Conservation (phyloP, 2,329 filamentous ascomycete genomes). For the Fusarium luffae region DNA sequence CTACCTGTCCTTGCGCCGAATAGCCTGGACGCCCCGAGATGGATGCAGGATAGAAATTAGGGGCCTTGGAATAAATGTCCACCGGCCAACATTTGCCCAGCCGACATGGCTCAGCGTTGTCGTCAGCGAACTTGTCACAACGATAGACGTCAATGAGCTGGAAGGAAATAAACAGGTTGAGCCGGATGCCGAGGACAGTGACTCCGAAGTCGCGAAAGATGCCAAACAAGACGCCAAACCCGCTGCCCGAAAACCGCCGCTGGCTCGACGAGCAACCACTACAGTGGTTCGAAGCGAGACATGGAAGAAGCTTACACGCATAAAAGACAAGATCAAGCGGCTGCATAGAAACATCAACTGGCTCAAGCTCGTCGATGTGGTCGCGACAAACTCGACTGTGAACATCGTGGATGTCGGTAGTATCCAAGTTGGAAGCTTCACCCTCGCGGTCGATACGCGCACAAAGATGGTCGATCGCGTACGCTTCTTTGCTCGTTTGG, state of each 20-base stretch:
- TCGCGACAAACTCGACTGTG: constrained; percentile 82
- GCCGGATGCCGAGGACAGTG: constrained; percentile 44
- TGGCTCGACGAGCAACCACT: constrained; percentile 25
- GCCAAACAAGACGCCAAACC: constrained; percentile 38
- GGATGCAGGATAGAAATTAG: constrained; percentile 90
- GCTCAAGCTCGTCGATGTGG: constrained; percentile 88
- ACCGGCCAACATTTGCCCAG: constrained; percentile 95
- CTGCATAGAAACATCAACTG: constrained; percentile 88
- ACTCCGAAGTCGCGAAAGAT: constrained; percentile 44
- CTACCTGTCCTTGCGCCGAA: constrained; percentile 88
- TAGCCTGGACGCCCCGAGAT: constrained; percentile 89
- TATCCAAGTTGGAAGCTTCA: constrained; percentile 85
- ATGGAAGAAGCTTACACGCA: constrained; percentile 80
- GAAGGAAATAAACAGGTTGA: constrained; percentile 58
- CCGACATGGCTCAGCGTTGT: constrained; percentile 96
- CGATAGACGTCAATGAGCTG: constrained; percentile 78
- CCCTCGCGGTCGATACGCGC: constrained; percentile 88
- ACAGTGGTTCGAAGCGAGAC: constrained; percentile 70
- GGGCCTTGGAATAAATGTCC: constrained; percentile 86
- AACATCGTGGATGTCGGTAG: constrained; percentile 84
- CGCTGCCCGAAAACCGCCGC: constrained; percentile 39
- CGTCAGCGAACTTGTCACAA: constrained; percentile 85
- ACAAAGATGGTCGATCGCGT: constrained; percentile 91
- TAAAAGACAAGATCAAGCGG: constrained; percentile 87
- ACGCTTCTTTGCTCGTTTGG: constrained; percentile 85